A percentile compares a stretch with the other conserved stretches of the same genome.
Conservation (phyloP, 768 basidiomycete species). For the Hemileccinum impolitum region DNA sequence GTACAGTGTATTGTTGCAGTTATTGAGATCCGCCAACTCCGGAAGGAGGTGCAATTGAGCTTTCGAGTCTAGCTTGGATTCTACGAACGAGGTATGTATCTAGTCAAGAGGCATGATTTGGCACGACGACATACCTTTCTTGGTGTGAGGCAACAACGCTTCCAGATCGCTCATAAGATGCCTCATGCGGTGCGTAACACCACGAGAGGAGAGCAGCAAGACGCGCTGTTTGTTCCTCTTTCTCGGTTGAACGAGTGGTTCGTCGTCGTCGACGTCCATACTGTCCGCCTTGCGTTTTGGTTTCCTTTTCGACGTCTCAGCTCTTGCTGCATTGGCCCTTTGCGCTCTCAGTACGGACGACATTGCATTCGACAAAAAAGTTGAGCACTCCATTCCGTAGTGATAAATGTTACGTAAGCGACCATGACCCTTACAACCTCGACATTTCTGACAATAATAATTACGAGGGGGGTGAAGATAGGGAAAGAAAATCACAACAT, state of each 20-base stretch:
- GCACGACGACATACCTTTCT: conserved; percentile 72
- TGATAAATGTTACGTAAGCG: conserved; percentile 24
- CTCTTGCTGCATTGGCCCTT: conserved; percentile 52
- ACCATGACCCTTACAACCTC: not conserved
- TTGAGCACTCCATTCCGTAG: not conserved
- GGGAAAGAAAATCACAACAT: not conserved
- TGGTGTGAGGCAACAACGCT: conserved; percentile 85
- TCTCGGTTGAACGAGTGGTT: conserved; percentile 38
- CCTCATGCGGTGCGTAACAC: conserved; percentile 93
- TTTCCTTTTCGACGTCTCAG: conserved; percentile 40
- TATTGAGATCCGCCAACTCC: conserved; percentile 94
- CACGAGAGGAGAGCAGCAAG: conserved; percentile 86
- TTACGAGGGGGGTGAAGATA: not conserved
- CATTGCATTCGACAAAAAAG: conserved; percentile 38
- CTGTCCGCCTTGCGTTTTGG: conserved; percentile 65
- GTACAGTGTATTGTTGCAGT: conserved; percentile 96
- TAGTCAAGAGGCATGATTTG: not conserved
- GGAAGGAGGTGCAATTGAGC: conserved; percentile 89
- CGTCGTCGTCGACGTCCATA: conserved; percentile 57
- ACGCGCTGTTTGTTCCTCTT: conserved; percentile 95
- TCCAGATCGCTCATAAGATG: conserved; percentile 96
- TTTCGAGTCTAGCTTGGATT: conserved; percentile 97
- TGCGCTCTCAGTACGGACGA: conserved; percentile 63
- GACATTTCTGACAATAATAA: conserved; percentile 2
- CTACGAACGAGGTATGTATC: conserved; percentile 39